phyloP scores from a whole-genome alignment of 2,329 filamentous ascomycete genomes.

The Cadophora gregata region DNA sequence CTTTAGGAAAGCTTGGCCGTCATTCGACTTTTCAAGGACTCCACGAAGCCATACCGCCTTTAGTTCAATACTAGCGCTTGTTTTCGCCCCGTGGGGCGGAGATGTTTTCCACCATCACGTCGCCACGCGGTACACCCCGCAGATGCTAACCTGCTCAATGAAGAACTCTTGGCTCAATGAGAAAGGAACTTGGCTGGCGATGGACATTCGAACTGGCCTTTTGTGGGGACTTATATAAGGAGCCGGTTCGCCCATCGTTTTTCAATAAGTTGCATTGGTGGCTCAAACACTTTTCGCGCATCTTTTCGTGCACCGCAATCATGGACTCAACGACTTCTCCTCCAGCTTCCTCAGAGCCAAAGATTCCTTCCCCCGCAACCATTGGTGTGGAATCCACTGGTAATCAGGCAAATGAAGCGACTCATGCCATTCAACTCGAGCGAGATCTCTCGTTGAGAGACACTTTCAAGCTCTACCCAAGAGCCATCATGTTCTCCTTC shows the following conservation, averaged over 20 bases:
- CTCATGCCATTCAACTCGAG: constrained; percentile 61
- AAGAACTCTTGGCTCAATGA: neutral
- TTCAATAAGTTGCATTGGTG: neutral
- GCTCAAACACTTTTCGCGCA: neutral
- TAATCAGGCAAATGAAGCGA: constrained; percentile 42
- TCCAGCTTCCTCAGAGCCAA: constrained; percentile 9
- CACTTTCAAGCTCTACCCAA: constrained; percentile 81
- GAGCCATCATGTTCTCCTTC: constrained; percentile 81
- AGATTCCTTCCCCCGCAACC: neutral
- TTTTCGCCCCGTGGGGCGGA: neutral
- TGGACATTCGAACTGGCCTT: neutral
- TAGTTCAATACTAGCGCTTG: neutral
- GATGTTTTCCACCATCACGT: neutral
- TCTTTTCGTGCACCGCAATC: neutral
- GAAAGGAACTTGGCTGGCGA: neutral
- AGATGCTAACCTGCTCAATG: neutral
- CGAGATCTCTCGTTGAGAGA: constrained; percentile 73
- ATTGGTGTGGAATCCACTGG: neutral
- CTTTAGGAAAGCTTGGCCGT: neutral
- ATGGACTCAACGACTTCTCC: constrained; percentile 1
- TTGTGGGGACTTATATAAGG: neutral
- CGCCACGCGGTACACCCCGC: constrained; percentile 2
- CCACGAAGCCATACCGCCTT: neutral
- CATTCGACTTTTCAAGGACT: neutral
- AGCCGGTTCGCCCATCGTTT: neutral